Evolutionary conservation across 306 rosid species (phyloP), one percentile per base, ranked within the genome.

Genomic region (Corylus americana): DNA sequence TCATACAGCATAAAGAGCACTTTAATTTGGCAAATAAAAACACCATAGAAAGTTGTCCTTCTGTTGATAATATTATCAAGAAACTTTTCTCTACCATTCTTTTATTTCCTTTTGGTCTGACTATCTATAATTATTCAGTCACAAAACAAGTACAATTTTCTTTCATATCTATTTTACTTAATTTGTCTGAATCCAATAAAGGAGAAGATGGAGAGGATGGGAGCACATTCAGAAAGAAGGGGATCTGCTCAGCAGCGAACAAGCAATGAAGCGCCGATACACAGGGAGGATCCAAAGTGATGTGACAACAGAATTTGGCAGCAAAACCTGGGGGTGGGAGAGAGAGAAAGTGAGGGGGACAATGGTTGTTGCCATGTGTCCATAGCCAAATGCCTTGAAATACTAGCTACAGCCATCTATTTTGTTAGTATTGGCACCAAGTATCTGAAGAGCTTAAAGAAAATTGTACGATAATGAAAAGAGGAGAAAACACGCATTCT

Each of bases 1-100:
- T 44, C 37, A 35, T 11, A 47, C 45, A 35, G 70, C 16, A 55
- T 22, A 8, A 51, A 57, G 29, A 70, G 47, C 35, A 70, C 48
- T n/a, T 75, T 37, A 37, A 57, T 68, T 70, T 22, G 74, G 42
- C 69, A 66, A 50, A 48, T 69, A 78, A 47, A 55, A 67, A 77
- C 75, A 78, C 70, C 75, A 20, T 55, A 70, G 25, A 72, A 20
- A 63, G 45, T 64, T 68, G 50, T 22, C 55, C 59, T 55, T 42
- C 8, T 42, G 45, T 42, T 42, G 45, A 42, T 42, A 42, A 42
- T 42, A 42, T 5, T 42, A 42, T 42, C 45, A 42, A 42, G 45
- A 42, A 42, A 42, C 45, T 42, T 42, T 6, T 42, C 45, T 42
- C 45, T 42, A 42, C 45, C 45, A 42, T 42, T 42, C 45, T 42